Evolutionary conservation across 768 basidiomycete genomes (phyloP).

Genomic region (Tephrocybe sp.): DNA sequence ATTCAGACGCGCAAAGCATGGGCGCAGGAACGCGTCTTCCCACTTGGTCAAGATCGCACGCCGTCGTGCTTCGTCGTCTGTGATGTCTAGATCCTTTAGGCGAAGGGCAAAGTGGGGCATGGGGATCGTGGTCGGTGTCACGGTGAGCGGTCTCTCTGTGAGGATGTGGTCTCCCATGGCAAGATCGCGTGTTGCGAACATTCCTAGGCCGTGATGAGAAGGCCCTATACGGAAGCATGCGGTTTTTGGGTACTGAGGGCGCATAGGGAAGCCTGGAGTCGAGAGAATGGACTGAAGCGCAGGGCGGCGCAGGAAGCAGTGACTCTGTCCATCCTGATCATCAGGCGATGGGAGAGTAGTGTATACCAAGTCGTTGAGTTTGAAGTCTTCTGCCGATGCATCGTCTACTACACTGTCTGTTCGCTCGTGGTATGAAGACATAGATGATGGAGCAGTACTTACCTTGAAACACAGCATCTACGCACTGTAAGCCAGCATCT

Average conservation of each 20-base stretch:
- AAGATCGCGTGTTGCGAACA: slow-evolving; percentile 23
- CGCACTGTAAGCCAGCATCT: no score
- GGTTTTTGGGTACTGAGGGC: slow-evolving; percentile 9
- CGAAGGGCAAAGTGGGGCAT: slow-evolving; percentile 12
- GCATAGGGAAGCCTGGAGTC: slow-evolving; percentile 12
- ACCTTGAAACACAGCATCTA: no score
- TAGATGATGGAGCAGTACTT: not conserved
- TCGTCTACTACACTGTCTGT: not conserved
- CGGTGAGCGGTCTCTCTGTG: slow-evolving; percentile 20
- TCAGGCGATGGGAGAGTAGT: slow-evolving; percentile 9
- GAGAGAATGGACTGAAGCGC: slow-evolving; percentile 11
- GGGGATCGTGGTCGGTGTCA: slow-evolving; percentile 19
- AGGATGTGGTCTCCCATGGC: slow-evolving; percentile 22
- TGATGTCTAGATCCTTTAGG: slow-evolving; percentile 7
- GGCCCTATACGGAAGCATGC: slow-evolving; percentile 15
- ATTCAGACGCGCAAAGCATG: slow-evolving; percentile 24
- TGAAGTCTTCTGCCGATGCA: slow-evolving; percentile 4
- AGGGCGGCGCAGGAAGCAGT: slow-evolving; percentile 16
- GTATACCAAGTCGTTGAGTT: slow-evolving; percentile 13
- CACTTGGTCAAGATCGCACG: slow-evolving; percentile 13
- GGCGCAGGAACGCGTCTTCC: slow-evolving; percentile 21
- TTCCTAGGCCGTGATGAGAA: slow-evolving; percentile 19
- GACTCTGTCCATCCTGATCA: slow-evolving; percentile 13
- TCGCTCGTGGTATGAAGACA: not conserved
- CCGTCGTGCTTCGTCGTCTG: slow-evolving; percentile 2